Percentiles rank a stretch among this genome's conserved stretches.
phyloP scores from a whole-genome alignment of 345 rosid species.

The Corchorus olitorius region DNA sequence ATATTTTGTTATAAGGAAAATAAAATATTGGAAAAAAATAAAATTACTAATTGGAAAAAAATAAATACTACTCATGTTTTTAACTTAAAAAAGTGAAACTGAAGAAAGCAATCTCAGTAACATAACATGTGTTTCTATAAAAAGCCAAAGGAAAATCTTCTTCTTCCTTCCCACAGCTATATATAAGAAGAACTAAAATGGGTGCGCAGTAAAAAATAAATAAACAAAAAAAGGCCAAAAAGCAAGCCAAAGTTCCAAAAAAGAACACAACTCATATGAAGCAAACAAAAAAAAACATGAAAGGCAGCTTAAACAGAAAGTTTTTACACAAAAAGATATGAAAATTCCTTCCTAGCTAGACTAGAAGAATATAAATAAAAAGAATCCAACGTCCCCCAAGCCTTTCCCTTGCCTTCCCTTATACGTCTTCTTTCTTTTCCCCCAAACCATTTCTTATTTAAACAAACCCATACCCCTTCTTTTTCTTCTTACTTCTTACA shows the following conservation, averaged over 20 bases:
- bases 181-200: too few species aligned
- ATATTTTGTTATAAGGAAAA: too few species aligned
- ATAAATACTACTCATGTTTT: too few species aligned
- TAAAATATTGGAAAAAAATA: too few species aligned
- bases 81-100: not conserved
- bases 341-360: not conserved
- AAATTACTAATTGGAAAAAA: too few species aligned
- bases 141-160: constrained; percentile 13
- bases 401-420: constrained; percentile 18
- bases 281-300: not conserved
- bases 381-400: not conserved
- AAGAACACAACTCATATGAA: not conserved
- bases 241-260: not conserved
- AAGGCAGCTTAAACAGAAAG: constrained; percentile 15
- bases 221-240: not conserved
- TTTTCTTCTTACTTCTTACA: not conserved
- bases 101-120: not conserved
- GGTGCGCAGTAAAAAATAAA: not conserved
- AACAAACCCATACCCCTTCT: not conserved
- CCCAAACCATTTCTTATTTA: not conserved
- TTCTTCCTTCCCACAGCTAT: not conserved
- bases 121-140: not conserved
- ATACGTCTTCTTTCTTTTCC: constrained; percentile 9
- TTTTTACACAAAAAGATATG: constrained; percentile 13
- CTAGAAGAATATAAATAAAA: constrained; percentile 3